These are phyloP conservation scores for Aspergillus sp. DNA, from an alignment of 2,329 filamentous ascomycete species.

Conservation along the genomic window DNA sequence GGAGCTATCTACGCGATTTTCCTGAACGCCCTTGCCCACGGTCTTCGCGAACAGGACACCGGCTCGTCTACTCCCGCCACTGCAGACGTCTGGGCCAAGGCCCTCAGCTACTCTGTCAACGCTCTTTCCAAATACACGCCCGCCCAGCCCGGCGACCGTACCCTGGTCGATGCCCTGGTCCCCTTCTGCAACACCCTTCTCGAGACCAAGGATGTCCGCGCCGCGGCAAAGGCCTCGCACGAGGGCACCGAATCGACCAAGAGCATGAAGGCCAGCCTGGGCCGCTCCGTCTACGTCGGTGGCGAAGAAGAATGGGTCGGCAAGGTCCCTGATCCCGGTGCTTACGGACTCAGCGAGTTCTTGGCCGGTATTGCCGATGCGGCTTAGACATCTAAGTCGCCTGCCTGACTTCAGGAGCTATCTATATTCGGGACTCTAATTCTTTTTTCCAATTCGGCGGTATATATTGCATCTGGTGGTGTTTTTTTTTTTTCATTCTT, in stretches of 20 bases:
- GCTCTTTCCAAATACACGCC: slow-evolving; percentile 82
- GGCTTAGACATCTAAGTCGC: slow-evolving; percentile 22
- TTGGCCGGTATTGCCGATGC: slow-evolving; percentile 71
- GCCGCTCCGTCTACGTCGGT: slow-evolving; percentile 79
- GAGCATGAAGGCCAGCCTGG: slow-evolving; percentile 87
- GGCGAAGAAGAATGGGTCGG: slow-evolving; percentile 63
- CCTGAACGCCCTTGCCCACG: slow-evolving; percentile 77
- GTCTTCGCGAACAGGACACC: slow-evolving; percentile 56
- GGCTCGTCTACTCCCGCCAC: slow-evolving; percentile 47
- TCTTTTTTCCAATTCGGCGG: slow-evolving; percentile 8
- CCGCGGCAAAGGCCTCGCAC: slow-evolving; percentile 73
- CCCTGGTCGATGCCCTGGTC: slow-evolving; percentile 82
- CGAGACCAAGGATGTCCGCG: slow-evolving; percentile 63
- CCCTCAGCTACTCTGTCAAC: slow-evolving; percentile 68
- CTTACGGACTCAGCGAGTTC: slow-evolving; percentile 79
- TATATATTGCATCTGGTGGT: slow-evolving; percentile 26
- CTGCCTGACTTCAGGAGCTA: background rate
- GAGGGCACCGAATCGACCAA: slow-evolving; percentile 80
- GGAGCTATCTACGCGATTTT: slow-evolving; percentile 86
- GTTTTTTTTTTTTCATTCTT: background rate
- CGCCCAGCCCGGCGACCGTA: slow-evolving; percentile 83
- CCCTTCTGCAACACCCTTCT: slow-evolving; percentile 78
- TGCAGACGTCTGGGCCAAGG: slow-evolving; percentile 60
- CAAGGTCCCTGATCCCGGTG: slow-evolving; percentile 72
- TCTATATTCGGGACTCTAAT: slow-evolving; percentile 7